Conservation (phyloP, 1,284 basidiomycete species). For the Leccinum pseudoinsigne region DNA sequence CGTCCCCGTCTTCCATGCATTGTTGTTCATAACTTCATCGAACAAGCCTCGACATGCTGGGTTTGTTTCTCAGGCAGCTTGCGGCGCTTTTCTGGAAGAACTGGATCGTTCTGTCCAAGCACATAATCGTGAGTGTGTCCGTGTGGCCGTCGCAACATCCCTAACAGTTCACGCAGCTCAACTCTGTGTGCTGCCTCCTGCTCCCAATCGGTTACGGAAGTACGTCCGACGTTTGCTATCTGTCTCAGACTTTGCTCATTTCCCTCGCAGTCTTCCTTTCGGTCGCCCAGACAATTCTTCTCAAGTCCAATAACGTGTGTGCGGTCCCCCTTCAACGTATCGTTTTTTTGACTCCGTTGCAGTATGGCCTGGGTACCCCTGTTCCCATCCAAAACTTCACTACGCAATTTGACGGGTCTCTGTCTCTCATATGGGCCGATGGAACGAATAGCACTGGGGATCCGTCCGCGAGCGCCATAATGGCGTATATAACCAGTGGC, state of each 20-base stretch:
- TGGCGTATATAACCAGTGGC: constrained; percentile 51
- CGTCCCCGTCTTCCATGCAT: neutral
- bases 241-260: neutral
- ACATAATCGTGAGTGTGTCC: constrained; percentile 53
- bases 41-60: constrained; percentile 10
- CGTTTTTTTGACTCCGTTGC: constrained; percentile 3
- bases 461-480: constrained; percentile 56
- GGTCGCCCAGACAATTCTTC: constrained; percentile 58
- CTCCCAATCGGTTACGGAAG: constrained; percentile 66
- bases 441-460: constrained; percentile 51
- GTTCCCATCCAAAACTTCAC: constrained; percentile 50
- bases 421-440: constrained; percentile 65
- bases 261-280: constrained; percentile 53
- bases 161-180: constrained; percentile 43
- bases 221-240: too few relatives aligned
- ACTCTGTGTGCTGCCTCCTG: constrained; percentile 65
- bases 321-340: neutral
- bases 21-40: constrained; percentile 1
- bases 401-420: constrained; percentile 50
- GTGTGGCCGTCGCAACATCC: neutral
- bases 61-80: constrained; percentile 61
- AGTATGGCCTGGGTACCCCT: constrained; percentile 69
- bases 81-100: constrained; percentile 70
- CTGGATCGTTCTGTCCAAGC: constrained; percentile 67
- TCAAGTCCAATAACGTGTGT: constrained; percentile 43